These are phyloP conservation scores for Trichoderma asperelloides DNA, from an alignment of 495 filamentous ascomycete species.

Conservation along the genomic window DNA sequence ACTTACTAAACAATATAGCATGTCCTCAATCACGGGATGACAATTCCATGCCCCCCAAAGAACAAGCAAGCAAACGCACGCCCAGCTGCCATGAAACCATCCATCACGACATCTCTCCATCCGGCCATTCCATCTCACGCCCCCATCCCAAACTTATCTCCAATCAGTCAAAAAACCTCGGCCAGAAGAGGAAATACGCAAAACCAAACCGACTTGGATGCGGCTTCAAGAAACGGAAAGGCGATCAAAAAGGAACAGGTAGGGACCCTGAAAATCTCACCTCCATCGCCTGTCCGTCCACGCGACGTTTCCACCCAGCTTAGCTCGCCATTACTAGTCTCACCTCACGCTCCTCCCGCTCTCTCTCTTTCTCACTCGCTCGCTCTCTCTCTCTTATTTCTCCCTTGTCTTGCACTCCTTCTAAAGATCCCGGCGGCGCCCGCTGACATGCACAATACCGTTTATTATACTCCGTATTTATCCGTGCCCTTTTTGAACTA, in stretches of 20 bases:
- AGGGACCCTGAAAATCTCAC: conserved; percentile 7
- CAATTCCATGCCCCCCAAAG: not conserved
- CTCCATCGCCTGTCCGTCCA: not conserved
- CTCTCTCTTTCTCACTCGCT: not conserved
- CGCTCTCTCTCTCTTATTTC: not conserved
- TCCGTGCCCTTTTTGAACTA: not conserved
- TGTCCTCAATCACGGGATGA: not conserved
- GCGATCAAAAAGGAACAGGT: not conserved
- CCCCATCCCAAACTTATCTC: not conserved
- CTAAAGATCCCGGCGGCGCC: not conserved
- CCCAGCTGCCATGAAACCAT: not conserved
- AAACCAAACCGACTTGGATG: too few relatives aligned
- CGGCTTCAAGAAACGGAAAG: not conserved
- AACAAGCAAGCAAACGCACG: not conserved
- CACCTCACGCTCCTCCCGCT: not conserved
- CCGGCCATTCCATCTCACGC: not conserved
- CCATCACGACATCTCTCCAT: too few relatives aligned
- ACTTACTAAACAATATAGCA: not conserved
- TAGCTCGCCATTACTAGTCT: not conserved
- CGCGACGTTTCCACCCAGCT: not conserved
- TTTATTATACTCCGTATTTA: not conserved
- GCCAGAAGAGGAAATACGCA: not conserved
- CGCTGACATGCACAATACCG: too few relatives aligned
- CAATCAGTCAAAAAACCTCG: not conserved
- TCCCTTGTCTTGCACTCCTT: not conserved